Percentiles rank a stretch among this genome's conserved stretches.
phyloP scores from a whole-genome alignment of 2,329 filamentous ascomycete genomes.

The Diaporthe capsici region DNA sequence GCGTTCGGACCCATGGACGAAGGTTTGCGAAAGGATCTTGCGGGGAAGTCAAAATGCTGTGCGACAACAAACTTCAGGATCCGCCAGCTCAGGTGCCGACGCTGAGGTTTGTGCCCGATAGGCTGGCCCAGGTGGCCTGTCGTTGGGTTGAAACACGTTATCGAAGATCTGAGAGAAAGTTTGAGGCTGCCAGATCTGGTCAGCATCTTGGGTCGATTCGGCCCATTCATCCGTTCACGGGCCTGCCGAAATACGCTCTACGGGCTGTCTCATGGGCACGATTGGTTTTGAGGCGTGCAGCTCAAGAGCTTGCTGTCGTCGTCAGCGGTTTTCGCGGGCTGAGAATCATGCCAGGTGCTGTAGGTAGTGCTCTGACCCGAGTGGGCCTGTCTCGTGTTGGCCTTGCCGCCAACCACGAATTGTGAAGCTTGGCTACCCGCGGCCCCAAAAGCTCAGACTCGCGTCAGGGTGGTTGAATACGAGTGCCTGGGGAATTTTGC shows the following conservation, averaged over 20 bases:
- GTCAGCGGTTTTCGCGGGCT: neutral
- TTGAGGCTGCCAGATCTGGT: constrained; percentile 27
- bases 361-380: constrained; percentile 8
- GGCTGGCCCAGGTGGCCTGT: constrained; percentile 11
- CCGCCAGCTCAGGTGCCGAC: constrained; percentile 17
- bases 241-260: constrained; percentile 5
- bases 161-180: constrained; percentile 28
- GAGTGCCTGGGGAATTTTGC: neutral
- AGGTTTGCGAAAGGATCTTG: constrained; percentile 22
- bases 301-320: neutral
- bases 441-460: neutral
- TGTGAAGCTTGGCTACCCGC: constrained; percentile 14
- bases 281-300: neutral
- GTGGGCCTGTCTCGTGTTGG: constrained; percentile 7
- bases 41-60: constrained; percentile 18
- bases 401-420: neutral
- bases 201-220: constrained; percentile 28
- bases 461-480: neutral
- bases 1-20: constrained; percentile 25
- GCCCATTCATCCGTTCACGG: constrained; percentile 6
- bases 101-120: constrained; percentile 21
- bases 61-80: constrained; percentile 23
- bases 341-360: constrained; percentile 16
- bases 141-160: constrained; percentile 18
- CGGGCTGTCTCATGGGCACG: neutral